Conservation (phyloP, 768 basidiomycete species). For the Leccinum disarticulatum region DNA sequence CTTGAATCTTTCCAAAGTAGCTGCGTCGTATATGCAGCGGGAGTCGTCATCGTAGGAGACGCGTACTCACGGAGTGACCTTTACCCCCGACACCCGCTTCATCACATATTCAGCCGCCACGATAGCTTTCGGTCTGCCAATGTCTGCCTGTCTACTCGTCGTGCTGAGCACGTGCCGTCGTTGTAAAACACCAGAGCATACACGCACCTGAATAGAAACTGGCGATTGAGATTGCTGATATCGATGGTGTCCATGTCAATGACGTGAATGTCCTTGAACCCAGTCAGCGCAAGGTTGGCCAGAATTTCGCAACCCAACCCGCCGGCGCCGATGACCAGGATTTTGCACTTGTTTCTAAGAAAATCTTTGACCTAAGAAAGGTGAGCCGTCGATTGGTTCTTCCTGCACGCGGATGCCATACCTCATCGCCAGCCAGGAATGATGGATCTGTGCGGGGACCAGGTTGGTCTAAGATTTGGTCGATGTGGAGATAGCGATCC, state of each 20-base stretch:
- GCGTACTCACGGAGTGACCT: constrained; percentile 84
- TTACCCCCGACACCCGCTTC: constrained; percentile 94
- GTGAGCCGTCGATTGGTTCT: background rate
- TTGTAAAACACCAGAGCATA: background rate
- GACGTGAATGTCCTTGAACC: constrained; percentile 98
- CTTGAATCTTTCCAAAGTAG: constrained; percentile 97
- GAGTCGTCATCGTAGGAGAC: background rate
- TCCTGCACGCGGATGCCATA: constrained; percentile 35
- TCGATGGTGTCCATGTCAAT: constrained; percentile 99
- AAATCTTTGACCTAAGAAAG: constrained; percentile 77
- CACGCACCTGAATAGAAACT: constrained; percentile 90
- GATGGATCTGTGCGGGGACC: constrained; percentile 89
- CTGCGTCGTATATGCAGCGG: constrained; percentile 41
- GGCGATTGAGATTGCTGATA: constrained; percentile 96
- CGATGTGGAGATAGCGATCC: constrained; percentile 76
- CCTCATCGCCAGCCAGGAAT: constrained; percentile 80
- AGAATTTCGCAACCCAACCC: constrained; percentile 98
- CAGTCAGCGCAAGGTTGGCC: constrained; percentile 91
- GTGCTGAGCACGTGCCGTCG: constrained; percentile 1
- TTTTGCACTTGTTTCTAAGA: constrained; percentile 80
- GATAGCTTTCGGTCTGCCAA: constrained; percentile 91
- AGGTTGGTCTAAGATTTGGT: constrained; percentile 80
- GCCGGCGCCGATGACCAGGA: constrained; percentile 97
- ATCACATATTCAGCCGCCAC: constrained; percentile 96
- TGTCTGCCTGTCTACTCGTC: constrained; percentile 70